Evolutionary conservation across 306 rosid genomes (phyloP), one percentile per base, ranked within the genome.

Genomic region (Acacia crassicarpa): DNA sequence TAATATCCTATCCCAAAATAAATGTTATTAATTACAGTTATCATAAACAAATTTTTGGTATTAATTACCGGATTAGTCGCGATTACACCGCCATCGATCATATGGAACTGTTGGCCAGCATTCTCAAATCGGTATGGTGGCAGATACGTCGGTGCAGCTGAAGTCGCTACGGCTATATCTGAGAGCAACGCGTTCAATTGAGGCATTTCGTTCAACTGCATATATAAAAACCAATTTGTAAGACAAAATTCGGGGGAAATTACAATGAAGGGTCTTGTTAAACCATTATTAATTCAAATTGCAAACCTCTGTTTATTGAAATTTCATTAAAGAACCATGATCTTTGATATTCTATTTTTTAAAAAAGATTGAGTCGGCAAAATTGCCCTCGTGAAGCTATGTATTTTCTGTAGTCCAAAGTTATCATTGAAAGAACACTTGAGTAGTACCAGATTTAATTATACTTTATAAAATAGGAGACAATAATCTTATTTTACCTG

Each of bases 61-160:
- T 44, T 41, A 68, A 66, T 40, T 71, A 71, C 75, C 59, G 75
- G 75, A 46, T 44, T 71, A 44, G 2, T 8, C 12, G 75, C 75
- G 12, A 27, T 32, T 2, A 44, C 5, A 23, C 38, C 58, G 3
- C 75, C 75, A 25, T 71, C 75, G 27, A 23, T 44, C 75, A 71
- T 14, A 71, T 71, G 19, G 6, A 72, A 72, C 20, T 72, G 22
- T 17, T 40, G 32, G 9, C 20, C 59, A 14, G 32, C 59, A 8
- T 27, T 59, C 69, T 30, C 69, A 25, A 63, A 63, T 3, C 13
- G 19, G 11, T 63, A 30, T 2, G 69, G 69, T 6, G 69, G 69
- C 1, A 63, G n/a, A 27, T 63, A 63, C 6, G 69, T 15, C 0
- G 69, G 69, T 13, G 69, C 69, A 5, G 69, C 69, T 62, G 67